These are phyloP conservation scores for Macadamia integrifolia DNA, from an alignment of 164 flowering plant genomes.

Conservation along the genomic window DNA sequence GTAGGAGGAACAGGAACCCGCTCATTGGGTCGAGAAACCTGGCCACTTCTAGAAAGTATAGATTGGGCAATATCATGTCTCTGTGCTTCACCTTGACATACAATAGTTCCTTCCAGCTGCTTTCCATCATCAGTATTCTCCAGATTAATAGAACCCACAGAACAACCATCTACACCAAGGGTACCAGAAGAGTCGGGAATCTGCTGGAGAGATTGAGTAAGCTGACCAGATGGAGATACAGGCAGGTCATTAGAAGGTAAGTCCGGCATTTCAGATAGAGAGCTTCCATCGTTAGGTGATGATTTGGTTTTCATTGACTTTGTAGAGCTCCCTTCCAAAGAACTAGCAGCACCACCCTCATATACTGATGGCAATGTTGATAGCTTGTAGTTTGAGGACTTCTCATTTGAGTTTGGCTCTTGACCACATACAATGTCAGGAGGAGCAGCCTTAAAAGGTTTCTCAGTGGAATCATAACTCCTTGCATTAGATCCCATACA, in stretches of 20 bases:
- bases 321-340: background rate
- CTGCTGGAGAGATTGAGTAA: background rate
- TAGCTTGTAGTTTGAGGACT: conserved; percentile 10
- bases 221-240: background rate
- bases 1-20: background rate
- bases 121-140: conserved; percentile 4
- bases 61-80: background rate
- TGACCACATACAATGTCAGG: too few species aligned
- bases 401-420: conserved; percentile 5
- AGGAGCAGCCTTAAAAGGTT: too few species aligned
- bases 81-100: background rate
- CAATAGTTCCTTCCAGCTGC: background rate
- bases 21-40: conserved; percentile 5
- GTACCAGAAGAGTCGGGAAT: background rate
- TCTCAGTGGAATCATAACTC: too few species aligned
- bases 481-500: too few species aligned
- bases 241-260: background rate
- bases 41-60: background rate
- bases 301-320: conserved; percentile 4
- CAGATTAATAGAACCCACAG: background rate
- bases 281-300: conserved; percentile 6
- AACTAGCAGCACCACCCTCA: conserved; percentile 5
- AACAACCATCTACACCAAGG: conserved; percentile 3
- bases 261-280: conserved; percentile 1
- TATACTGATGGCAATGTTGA: background rate